Percentiles rank a stretch among this genome's conserved stretches.
Evolutionary conservation across 2,329 filamentous ascomycete genomes (phyloP).

Genomic region (Atkinsonella texensis): DNA sequence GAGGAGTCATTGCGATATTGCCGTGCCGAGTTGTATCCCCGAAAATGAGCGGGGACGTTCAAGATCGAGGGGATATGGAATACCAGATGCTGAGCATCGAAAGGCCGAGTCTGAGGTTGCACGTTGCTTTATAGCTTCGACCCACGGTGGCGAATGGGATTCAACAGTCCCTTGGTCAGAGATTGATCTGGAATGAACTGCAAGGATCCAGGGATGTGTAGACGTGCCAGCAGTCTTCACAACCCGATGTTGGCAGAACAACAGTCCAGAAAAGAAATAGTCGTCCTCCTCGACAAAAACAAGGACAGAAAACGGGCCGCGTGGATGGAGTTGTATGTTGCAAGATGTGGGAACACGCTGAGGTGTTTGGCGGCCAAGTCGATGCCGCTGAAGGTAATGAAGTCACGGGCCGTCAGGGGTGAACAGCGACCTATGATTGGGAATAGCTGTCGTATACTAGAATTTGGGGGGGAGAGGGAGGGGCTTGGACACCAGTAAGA

Average conservation of each 20-base stretch:
- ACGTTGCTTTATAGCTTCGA: background rate
- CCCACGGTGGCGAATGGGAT: background rate
- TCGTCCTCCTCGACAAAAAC: background rate
- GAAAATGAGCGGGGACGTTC: slow-evolving; percentile 3
- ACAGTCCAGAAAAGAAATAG: background rate
- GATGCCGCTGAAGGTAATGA: slow-evolving; percentile 10
- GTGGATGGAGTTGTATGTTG: slow-evolving; percentile 1
- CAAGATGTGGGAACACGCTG: slow-evolving; percentile 2
- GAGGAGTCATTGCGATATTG: slow-evolving; percentile 31
- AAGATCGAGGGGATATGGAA: background rate
- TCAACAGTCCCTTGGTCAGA: background rate
- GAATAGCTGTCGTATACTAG: background rate
- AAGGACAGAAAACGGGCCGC: background rate
- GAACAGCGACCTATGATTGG: slow-evolving; percentile 11
- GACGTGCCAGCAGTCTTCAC: slow-evolving; percentile 1
- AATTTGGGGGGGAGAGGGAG: background rate
- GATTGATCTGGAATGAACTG: background rate
- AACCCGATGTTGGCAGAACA: background rate
- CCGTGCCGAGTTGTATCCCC: background rate
- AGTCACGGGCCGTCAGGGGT: slow-evolving; percentile 14
- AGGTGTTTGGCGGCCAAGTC: background rate
- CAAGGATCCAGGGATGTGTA: background rate
- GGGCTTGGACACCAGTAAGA: slow-evolving; percentile 5
- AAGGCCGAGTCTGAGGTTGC: background rate
- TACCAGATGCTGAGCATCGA: background rate